phyloP scores from a whole-genome alignment of 352 stramenopile species.

The Pythium pectinolyticum region DNA sequence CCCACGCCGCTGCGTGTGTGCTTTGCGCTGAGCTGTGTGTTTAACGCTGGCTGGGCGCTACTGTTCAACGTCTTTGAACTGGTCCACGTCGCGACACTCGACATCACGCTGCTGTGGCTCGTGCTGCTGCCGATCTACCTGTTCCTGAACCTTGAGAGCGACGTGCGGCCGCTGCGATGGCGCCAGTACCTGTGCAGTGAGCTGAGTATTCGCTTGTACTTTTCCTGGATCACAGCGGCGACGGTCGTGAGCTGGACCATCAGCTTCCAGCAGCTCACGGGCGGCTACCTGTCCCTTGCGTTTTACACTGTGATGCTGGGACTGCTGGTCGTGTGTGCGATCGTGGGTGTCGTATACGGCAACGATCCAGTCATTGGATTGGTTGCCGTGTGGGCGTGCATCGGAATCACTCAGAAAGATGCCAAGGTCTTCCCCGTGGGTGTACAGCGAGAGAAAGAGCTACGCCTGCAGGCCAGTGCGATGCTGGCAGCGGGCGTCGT shows the following conservation, averaged over 20 bases:
- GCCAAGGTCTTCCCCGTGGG: slow-evolving; percentile 22
- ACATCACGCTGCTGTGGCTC: slow-evolving; percentile 62
- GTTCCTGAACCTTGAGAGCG: slow-evolving; percentile 53
- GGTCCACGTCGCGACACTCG: slow-evolving; percentile 39
- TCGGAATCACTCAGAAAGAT: slow-evolving; percentile 51
- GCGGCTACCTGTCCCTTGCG: slow-evolving; percentile 40
- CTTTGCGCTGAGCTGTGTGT: slow-evolving; percentile 53
- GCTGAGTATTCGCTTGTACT: slow-evolving; percentile 63
- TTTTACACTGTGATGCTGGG: slow-evolving; percentile 50
- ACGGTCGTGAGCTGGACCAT: slow-evolving; percentile 57
- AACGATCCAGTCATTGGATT: slow-evolving; percentile 56
- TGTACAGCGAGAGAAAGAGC: slow-evolving; percentile 29
- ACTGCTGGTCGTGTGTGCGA: slow-evolving; percentile 39
- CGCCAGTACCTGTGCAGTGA: slow-evolving; percentile 61
- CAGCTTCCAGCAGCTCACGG: slow-evolving; percentile 38
- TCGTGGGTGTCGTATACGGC: slow-evolving; percentile 49
- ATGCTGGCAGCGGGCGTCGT: slow-evolving; percentile 34
- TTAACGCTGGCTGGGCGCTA: slow-evolving; percentile 55
- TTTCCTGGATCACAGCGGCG: slow-evolving; percentile 59
- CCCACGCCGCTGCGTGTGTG: slow-evolving; percentile 47
- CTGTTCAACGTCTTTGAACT: slow-evolving; percentile 39
- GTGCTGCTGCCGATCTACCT: slow-evolving; percentile 64
- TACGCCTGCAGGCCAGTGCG: slow-evolving; percentile 43
- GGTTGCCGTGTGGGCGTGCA: slow-evolving; percentile 49
- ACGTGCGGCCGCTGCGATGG: slow-evolving; percentile 46